These are phyloP conservation scores for Russula virescens DNA, from an alignment of 768 basidiomycete species.

Conservation along the genomic window DNA sequence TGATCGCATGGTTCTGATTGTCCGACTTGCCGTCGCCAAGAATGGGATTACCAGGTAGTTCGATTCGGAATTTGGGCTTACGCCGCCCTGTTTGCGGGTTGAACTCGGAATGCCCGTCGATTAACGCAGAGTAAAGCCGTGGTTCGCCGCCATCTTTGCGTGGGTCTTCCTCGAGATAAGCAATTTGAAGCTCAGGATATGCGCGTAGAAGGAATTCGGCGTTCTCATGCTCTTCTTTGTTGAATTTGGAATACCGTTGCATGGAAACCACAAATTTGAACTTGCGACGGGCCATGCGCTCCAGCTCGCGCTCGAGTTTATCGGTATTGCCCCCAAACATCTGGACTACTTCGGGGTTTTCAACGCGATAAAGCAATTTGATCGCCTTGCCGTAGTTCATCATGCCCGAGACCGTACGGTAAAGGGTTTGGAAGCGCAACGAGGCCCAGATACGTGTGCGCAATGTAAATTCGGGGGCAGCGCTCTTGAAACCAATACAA, in stretches of 20 bases:
- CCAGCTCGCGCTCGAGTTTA: conserved; percentile 90
- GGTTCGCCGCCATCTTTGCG: conserved; percentile 94
- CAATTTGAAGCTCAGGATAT: conserved; percentile 97
- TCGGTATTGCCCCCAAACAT: conserved; percentile 97
- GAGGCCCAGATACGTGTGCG: conserved; percentile 99
- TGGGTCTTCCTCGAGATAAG: conserved; percentile 95
- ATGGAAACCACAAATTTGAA: conserved; percentile 99
- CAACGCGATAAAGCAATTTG: conserved; percentile 98
- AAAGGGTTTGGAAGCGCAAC: conserved; percentile 95
- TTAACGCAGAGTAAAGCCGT: conserved; percentile 90
- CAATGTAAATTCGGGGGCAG: conserved; percentile 95
- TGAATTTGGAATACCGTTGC: conserved; percentile 99
- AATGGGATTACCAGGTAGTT: conserved; percentile 98
- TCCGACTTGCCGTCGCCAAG: conserved; percentile 98
- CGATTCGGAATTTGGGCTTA: conserved; percentile 95
- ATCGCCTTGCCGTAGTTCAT: conserved; percentile 99
- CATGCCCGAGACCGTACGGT: conserved; percentile 98
- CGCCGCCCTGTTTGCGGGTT: conserved; percentile 82
- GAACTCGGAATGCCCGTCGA: conserved; percentile 98
- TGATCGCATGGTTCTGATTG: conserved; percentile 99
- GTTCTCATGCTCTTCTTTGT: conserved; percentile 98
- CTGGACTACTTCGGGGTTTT: conserved; percentile 99
- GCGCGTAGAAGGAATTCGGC: conserved; percentile 96
- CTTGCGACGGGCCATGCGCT: conserved; percentile 95
- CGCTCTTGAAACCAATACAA: conserved; percentile 98